phyloP scores from a whole-genome alignment of 257 asterid species.

The Scutellaria minor region DNA sequence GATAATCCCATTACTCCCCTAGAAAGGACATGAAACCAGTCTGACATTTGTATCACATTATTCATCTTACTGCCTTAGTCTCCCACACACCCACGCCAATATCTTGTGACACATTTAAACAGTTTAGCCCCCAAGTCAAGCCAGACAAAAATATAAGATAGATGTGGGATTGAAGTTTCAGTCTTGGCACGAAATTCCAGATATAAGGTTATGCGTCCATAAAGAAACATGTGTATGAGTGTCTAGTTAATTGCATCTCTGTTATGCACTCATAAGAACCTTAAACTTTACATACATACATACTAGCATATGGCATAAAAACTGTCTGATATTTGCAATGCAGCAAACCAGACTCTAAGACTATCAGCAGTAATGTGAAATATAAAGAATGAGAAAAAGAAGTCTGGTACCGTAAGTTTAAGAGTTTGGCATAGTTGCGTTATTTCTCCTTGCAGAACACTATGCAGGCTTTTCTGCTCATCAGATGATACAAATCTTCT shows the following conservation, averaged over 20 bases:
- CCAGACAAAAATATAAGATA: neutral
- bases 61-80: neutral
- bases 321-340: neutral
- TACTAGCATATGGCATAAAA: conserved; percentile 6
- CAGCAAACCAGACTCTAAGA: conserved; percentile 17
- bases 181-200: neutral
- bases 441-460: conserved; percentile 51
- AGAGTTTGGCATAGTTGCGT: conserved; percentile 55
- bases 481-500: conserved; percentile 35
- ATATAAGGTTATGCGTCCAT: conserved; percentile 10
- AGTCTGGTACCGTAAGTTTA: conserved; percentile 66
- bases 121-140: conserved; percentile 2
- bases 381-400: conserved; percentile 25
- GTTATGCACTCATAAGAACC: conserved; percentile 8
- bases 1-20: conserved; percentile 6
- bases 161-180: neutral
- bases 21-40: neutral
- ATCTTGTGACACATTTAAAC: neutral
- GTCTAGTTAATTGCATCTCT: conserved; percentile 26
- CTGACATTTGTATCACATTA: neutral
- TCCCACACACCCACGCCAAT: neutral
- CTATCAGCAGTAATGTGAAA: conserved; percentile 4
- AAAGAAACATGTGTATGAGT: conserved; percentile 6
- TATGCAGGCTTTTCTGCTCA: conserved; percentile 52
- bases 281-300: neutral